Conservation (phyloP, 2,329 filamentous ascomycete genomes). For the Colletotrichum falcatum region DNA sequence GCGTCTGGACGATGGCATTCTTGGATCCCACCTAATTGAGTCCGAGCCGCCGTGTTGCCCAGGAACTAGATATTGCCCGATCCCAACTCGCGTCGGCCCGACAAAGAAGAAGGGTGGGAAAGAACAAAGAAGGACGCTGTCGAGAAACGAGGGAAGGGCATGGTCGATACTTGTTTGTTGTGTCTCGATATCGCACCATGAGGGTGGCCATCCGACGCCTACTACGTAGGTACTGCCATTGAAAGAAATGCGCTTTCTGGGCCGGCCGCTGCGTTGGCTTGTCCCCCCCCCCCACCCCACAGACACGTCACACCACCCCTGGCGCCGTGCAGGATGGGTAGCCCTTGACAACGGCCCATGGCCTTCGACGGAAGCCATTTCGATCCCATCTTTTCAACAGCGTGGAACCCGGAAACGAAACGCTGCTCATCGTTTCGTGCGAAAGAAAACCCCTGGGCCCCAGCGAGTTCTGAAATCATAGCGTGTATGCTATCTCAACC, state of each 20-base stretch:
- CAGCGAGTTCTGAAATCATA: conserved; percentile 31
- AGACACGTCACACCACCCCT: neutral
- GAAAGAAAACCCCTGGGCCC: neutral
- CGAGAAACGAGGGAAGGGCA: neutral
- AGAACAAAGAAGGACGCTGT: neutral
- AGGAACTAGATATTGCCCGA: neutral
- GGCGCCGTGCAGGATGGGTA: conserved; percentile 13
- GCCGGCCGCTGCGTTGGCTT: neutral
- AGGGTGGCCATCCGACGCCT: neutral
- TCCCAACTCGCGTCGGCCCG: neutral
- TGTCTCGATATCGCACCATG: neutral
- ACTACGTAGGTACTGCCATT: neutral
- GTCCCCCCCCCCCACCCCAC: neutral
- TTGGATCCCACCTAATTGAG: neutral
- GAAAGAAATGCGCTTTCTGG: neutral
- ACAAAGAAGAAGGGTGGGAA: neutral
- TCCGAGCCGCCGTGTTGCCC: neutral
- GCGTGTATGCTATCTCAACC: conserved; percentile 17
- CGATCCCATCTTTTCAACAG: conserved; percentile 9
- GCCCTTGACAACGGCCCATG: conserved; percentile 13
- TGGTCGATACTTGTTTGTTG: neutral
- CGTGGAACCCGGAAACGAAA: conserved; percentile 29
- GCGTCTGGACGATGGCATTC: conserved; percentile 5
- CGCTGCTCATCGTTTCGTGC: conserved; percentile 9
- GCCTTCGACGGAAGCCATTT: neutral